Evolutionary conservation across 768 basidiomycete species (phyloP).

Genomic region (Psilocybe azurescens): DNA sequence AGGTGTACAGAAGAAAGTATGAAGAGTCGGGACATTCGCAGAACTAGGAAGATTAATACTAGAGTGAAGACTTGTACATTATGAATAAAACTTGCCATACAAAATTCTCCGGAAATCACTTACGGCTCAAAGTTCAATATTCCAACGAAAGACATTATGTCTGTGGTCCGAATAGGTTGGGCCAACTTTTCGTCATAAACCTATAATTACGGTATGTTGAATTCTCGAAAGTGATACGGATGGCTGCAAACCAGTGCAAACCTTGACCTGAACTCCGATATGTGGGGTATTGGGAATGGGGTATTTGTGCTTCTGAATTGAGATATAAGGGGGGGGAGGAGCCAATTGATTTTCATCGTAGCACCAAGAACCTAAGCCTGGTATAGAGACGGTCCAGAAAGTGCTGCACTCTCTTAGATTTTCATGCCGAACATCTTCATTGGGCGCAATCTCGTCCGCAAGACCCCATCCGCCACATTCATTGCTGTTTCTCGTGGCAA

Average conservation of each 20-base stretch:
- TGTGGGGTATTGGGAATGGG: conserved; percentile 59
- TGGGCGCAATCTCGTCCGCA: conserved; percentile 34
- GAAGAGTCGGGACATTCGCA: conserved; percentile 63
- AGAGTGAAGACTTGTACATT: conserved; percentile 37
- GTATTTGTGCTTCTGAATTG: conserved; percentile 61
- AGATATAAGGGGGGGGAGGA: conserved; percentile 10
- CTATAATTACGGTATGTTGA: conserved; percentile 35
- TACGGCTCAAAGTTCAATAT: conserved; percentile 72
- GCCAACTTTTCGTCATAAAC: conserved; percentile 57
- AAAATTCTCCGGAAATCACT: conserved; percentile 31
- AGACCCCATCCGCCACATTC: conserved; percentile 81
- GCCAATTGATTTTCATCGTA: conserved; percentile 28
- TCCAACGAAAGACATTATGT: conserved; percentile 73
- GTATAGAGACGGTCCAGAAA: conserved; percentile 78
- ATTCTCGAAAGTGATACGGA: neutral
- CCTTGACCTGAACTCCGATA: conserved; percentile 78
- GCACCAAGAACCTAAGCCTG: conserved; percentile 70
- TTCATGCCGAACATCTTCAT: conserved; percentile 44
- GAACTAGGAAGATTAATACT: conserved; percentile 44
- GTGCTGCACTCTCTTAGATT: conserved; percentile 65
- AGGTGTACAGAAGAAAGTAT: conserved; percentile 61
- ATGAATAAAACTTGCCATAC: conserved; percentile 7
- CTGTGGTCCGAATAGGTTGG: conserved; percentile 60
- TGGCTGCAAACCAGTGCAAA: conserved; percentile 26
- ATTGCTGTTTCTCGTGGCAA: conserved; percentile 48